phyloP scores from a whole-genome alignment of 1,284 basidiomycete species.

The Apiotrichum domesticum region DNA sequence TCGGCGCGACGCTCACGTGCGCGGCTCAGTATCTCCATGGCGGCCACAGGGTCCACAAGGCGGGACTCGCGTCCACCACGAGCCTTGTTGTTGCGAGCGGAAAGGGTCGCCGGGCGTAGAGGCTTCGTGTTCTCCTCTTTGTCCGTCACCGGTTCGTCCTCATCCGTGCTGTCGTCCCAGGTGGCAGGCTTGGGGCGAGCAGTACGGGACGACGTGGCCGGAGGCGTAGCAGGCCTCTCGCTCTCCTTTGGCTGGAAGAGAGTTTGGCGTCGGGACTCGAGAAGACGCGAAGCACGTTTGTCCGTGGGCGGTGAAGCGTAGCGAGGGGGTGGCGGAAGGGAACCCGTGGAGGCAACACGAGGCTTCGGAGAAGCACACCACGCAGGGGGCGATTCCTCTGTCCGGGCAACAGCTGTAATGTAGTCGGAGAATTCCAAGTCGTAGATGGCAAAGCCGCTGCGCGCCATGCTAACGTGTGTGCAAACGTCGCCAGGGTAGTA shows the following conservation, averaged over 20 bases:
- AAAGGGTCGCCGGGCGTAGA: neutral
- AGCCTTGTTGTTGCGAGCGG: neutral
- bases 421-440: slow-evolving; percentile 39
- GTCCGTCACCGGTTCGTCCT: slow-evolving; percentile 14
- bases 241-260: neutral
- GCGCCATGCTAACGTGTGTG: slow-evolving; percentile 36
- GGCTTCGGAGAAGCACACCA: neutral
- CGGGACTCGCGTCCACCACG: slow-evolving; percentile 29
- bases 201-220: slow-evolving; percentile 11
- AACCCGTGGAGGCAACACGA: neutral
- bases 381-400: slow-evolving; percentile 20
- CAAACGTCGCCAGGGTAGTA: slow-evolving; percentile 27
- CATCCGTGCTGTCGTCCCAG: slow-evolving; percentile 19
- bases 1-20: slow-evolving; percentile 31
- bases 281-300: neutral
- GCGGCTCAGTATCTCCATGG: slow-evolving; percentile 27
- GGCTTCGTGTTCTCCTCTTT: slow-evolving; percentile 7
- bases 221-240: neutral
- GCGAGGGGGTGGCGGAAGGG: neutral
- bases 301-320: neutral
- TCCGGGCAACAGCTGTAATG: slow-evolving; percentile 29
- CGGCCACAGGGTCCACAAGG: slow-evolving; percentile 7
- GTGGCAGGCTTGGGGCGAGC: slow-evolving; percentile 7
- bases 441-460: slow-evolving; percentile 37
- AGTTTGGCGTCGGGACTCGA: neutral